Percentiles rank a stretch among this genome's conserved stretches.
Evolutionary conservation across 2,329 filamentous ascomycete species (phyloP).

Genomic region (Colletotrichum eremochloae): DNA sequence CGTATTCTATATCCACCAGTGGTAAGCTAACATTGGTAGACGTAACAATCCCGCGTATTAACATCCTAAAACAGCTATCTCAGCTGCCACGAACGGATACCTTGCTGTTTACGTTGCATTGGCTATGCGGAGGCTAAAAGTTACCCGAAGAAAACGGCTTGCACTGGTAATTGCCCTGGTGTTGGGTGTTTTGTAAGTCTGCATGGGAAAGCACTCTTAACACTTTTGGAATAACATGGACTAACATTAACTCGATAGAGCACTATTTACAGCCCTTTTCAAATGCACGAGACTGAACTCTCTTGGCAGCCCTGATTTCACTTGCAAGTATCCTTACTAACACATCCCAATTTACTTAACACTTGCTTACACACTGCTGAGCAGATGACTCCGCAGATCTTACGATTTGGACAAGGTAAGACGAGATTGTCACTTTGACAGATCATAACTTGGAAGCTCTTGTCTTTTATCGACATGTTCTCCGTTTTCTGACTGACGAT

Average conservation of each 20-base stretch:
- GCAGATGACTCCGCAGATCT: conserved; percentile 31
- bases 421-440: not conserved
- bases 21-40: conserved; percentile 45
- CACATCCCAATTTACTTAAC: fast-evolving
- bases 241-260: conserved; percentile 26
- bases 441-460: too few relatives aligned
- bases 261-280: conserved; percentile 47
- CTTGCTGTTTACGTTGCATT: conserved; percentile 57
- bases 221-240: not conserved
- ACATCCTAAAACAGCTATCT: conserved; percentile 18
- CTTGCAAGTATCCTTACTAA: conserved; percentile 43
- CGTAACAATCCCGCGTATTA: not conserved
- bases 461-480: not conserved
- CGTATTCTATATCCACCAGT: conserved; percentile 57
- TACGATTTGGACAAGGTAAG: conserved; percentile 31
- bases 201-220: too few relatives aligned
- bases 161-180: conserved; percentile 53
- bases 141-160: conserved; percentile 56
- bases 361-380: not conserved
- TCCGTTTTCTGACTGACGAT: not conserved
- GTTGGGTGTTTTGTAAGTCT: conserved; percentile 46
- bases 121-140: conserved; percentile 53
- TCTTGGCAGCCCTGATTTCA: conserved; percentile 45
- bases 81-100: conserved; percentile 51
- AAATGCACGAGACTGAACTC: conserved; percentile 54